Base-by-base conservation (phyloP, 1,284 basidiomycete species). In the Cutaneotrichosporon sp. region DNA sequence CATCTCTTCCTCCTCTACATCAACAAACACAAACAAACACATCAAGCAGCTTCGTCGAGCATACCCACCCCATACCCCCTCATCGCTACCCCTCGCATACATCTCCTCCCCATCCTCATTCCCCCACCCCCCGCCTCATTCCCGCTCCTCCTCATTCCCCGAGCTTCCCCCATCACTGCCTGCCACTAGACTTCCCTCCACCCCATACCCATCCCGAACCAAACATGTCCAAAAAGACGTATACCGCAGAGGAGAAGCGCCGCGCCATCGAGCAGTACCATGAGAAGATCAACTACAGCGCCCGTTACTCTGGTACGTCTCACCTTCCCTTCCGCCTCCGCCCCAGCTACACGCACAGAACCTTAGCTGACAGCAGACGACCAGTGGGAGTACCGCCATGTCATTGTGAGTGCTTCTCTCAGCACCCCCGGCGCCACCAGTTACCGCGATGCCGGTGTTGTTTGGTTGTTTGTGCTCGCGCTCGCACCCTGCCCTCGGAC, bases 371-470 rank as follows among this genome's bases (percentile, higher is more conserved):
- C 45, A 16, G 31, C 64, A 79, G 79, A 78, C 59, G 75, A 78
- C 46, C 71, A 76, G 45, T 79, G 75, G 70, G 79, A 81, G 65
- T 81, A 77, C 69, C 70, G 79, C 65, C 79, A 81, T 65, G 79
- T 81, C 52, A 79, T 77, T 43, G 77, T 80, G 58, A 71, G 77
- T 72, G 24, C 22, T n/a, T n/a, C 13, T 31, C 7, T 16, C 8
- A 16, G 11, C 38, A 7, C 3, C 33, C 24, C 22, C 5, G 24
- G 22, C 4, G 42, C 20, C 13, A 1, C n/a, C n/a, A 24, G 20
- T 22, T n/a, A 10, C 22, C n/a, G n/a, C n/a, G n/a, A n/a, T n/a
- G n/a, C n/a, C n/a, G n/a, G n/a, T n/a, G n/a, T n/a, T n/a, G n/a
- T n/a, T 42, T 47, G 22, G 46, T 50, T 36, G 51, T 36, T 53